Conservation (phyloP, 2,329 filamentous ascomycete species). For the Cytospora paraplurivora region DNA sequence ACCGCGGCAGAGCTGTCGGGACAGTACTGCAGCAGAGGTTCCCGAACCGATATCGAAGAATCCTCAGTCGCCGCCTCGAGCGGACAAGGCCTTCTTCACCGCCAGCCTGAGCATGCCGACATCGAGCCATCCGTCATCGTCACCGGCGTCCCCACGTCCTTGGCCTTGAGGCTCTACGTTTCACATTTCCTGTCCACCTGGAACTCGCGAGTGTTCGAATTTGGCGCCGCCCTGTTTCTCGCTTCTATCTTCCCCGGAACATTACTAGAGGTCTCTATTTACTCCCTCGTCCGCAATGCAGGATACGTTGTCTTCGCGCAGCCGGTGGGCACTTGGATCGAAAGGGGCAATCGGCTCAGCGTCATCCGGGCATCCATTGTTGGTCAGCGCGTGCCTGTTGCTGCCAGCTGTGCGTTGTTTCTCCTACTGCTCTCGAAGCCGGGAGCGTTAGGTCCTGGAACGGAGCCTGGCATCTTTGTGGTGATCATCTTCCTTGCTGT, state of each 20-base stretch:
- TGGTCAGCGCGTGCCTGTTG: slow-evolving; percentile 48
- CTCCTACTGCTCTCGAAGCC: slow-evolving; percentile 37
- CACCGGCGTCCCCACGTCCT: slow-evolving; percentile 15
- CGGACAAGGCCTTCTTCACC: neutral
- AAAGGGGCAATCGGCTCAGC: slow-evolving; percentile 52
- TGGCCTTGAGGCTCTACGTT: slow-evolving; percentile 48
- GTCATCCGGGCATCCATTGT: slow-evolving; percentile 56
- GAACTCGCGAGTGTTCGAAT: slow-evolving; percentile 67
- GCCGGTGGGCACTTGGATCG: slow-evolving; percentile 60
- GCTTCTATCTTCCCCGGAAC: slow-evolving; percentile 59
- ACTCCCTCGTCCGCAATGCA: slow-evolving; percentile 62
- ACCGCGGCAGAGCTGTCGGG: neutral
- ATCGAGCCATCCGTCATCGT: neutral
- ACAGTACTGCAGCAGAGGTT: neutral
- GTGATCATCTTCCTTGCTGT: slow-evolving; percentile 58
- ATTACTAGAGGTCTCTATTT: slow-evolving; percentile 67
- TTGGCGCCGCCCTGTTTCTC: slow-evolving; percentile 61
- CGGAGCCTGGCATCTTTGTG: slow-evolving; percentile 39
- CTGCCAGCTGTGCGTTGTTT: slow-evolving; percentile 50
- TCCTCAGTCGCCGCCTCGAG: neutral
- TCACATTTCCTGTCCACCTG: slow-evolving; percentile 66
- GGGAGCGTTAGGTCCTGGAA: slow-evolving; percentile 34
- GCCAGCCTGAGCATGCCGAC: slow-evolving; percentile 5
- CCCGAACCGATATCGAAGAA: neutral
- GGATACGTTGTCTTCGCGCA: slow-evolving; percentile 62